Percentiles rank a stretch among this genome's conserved stretches.
Evolutionary conservation across 1,284 basidiomycete species (phyloP).

Genomic region (Blastosporella zonata): DNA sequence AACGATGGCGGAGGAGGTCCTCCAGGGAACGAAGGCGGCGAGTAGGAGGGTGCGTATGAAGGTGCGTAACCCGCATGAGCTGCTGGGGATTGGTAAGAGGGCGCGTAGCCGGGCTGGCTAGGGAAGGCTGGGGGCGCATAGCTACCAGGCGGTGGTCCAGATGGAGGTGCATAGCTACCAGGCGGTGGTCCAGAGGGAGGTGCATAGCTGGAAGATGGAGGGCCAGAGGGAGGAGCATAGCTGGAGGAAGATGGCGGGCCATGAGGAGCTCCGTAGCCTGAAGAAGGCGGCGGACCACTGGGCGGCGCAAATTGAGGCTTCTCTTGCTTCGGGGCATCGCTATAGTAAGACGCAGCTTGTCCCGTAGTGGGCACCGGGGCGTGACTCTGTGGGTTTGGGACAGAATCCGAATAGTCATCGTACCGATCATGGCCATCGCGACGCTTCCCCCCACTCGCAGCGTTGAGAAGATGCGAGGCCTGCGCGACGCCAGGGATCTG

Average conservation of each 20-base stretch:
- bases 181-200: conserved; percentile 25
- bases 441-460: conserved; percentile 26
- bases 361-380: conserved; percentile 15
- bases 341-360: conserved; percentile 30
- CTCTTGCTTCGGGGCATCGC: conserved; percentile 5
- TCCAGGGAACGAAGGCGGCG: conserved; percentile 10
- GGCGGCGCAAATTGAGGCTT: conserved; percentile 16
- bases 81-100: background rate
- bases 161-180: conserved; percentile 17
- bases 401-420: background rate
- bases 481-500: conserved; percentile 50
- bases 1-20: conserved; percentile 24
- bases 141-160: background rate
- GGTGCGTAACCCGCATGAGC: conserved; percentile 5
- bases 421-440: background rate
- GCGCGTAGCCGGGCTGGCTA: conserved; percentile 10
- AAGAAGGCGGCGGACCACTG: conserved; percentile 8
- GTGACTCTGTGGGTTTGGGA: background rate
- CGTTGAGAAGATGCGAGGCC: conserved; percentile 37
- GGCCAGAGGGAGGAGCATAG: conserved; percentile 9
- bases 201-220: conserved; percentile 22
- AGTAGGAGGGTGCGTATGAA: conserved; percentile 5
- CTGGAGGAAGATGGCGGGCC: conserved; percentile 14
- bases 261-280: conserved; percentile 29
- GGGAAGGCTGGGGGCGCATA: conserved; percentile 19